A percentile compares a stretch with the other conserved stretches of the same genome.
Conservation (phyloP, 2,329 filamentous ascomycete species). For the Scorias spongiosa region DNA sequence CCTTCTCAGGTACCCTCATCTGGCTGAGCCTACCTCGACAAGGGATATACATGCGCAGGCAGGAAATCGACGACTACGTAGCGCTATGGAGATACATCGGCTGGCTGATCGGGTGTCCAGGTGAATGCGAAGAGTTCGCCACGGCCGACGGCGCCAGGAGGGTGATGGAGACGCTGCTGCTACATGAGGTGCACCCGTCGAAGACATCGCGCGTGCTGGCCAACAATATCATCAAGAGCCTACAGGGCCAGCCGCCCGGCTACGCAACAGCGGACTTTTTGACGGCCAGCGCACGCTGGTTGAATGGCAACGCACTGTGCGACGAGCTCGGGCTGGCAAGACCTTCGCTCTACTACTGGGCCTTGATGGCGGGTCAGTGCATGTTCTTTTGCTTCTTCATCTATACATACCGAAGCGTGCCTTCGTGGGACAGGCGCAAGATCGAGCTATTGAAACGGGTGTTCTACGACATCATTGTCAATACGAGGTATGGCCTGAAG, state of each 20-base stretch:
- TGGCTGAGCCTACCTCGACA: conserved; percentile 58
- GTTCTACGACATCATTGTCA: conserved; percentile 46
- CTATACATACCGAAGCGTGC: conserved; percentile 37
- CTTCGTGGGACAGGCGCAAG: conserved; percentile 35
- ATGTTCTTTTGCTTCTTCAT: conserved; percentile 45
- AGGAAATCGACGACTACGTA: conserved; percentile 54
- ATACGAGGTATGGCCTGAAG: conserved; percentile 47
- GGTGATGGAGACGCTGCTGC: conserved; percentile 52
- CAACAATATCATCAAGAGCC: conserved; percentile 57
- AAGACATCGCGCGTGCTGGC: conserved; percentile 48
- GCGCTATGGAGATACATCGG: conserved; percentile 64
- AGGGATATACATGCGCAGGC: conserved; percentile 47
- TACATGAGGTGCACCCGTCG: conserved; percentile 52
- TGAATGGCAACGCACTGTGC: conserved; percentile 51
- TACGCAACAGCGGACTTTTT: conserved; percentile 53
- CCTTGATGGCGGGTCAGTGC: conserved; percentile 49
- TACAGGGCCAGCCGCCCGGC: conserved; percentile 51
- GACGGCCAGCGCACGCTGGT: conserved; percentile 50
- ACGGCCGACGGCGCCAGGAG: conserved; percentile 40
- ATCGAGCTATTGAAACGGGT: conserved; percentile 36
- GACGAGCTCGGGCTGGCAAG: conserved; percentile 43
- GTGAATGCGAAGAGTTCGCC: conserved; percentile 37
- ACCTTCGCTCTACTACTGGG: conserved; percentile 42
- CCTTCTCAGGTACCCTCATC: conserved; percentile 53
- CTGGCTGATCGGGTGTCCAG: conserved; percentile 55